These are phyloP conservation scores for Domatiomyces catenatus DNA, from an alignment of 2,329 filamentous ascomycete genomes.

Conservation along the genomic window DNA sequence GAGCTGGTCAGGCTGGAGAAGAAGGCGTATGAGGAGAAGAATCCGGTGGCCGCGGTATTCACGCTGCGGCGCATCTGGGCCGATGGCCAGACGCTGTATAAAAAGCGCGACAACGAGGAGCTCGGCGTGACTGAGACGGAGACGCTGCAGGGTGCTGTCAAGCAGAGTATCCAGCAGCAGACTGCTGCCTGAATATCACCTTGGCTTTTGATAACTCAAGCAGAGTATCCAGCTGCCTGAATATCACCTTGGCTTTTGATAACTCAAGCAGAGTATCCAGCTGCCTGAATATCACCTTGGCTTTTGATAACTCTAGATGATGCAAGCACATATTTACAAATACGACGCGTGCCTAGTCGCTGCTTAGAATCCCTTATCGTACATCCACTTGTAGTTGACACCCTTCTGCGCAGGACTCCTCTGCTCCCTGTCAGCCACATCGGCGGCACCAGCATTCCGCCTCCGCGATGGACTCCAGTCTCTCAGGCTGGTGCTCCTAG, in stretches of 20 bases:
- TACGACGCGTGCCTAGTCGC: too few relatives aligned
- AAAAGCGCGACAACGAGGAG: constrained; percentile 48
- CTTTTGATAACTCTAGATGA: too few relatives aligned
- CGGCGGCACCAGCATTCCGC: constrained; percentile 6
- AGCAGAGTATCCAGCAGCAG: constrained; percentile 10
- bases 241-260: too few relatives aligned
- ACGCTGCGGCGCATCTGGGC: constrained; percentile 58
- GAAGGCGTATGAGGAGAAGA: constrained; percentile 39
- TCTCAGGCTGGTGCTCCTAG: constrained; percentile 10
- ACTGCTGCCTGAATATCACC: background rate
- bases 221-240: too few relatives aligned
- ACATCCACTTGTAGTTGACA: constrained; percentile 88
- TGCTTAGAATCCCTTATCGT: constrained; percentile 51
- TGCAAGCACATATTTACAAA: too few relatives aligned
- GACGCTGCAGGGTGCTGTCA: constrained; percentile 9
- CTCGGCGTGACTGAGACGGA: constrained; percentile 28
- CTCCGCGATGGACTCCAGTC: constrained; percentile 9
- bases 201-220: too few relatives aligned
- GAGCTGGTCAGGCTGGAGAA: constrained; percentile 41
- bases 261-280: too few relatives aligned
- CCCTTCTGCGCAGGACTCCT: constrained; percentile 46
- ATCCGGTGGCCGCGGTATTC: constrained; percentile 37
- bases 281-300: too few relatives aligned
- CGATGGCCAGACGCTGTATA: constrained; percentile 55
- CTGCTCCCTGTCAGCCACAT: constrained; percentile 8